Conservation (phyloP, 805 yeast genomes). For the Metschnikowia kofuensis region DNA sequence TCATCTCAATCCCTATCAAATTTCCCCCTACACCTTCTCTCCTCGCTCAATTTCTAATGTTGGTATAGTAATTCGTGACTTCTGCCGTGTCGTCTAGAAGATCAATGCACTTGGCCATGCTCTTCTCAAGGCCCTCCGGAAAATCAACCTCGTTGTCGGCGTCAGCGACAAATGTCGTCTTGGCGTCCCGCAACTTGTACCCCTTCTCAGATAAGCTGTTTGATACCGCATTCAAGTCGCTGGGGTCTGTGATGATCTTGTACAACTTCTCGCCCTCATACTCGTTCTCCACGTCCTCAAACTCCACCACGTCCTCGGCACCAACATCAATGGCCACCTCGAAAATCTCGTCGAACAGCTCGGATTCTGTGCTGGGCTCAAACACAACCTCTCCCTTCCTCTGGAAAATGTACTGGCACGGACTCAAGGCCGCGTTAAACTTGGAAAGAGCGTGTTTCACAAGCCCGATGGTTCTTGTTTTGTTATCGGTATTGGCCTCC, state of each 20-base stretch:
- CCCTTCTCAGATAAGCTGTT: constrained; percentile 49
- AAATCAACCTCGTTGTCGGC: constrained; percentile 57
- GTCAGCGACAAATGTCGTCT: constrained; percentile 64
- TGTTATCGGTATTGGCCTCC: constrained; percentile 87
- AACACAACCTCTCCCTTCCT: constrained; percentile 70
- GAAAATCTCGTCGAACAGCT: constrained; percentile 60
- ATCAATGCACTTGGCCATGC: constrained; percentile 54
- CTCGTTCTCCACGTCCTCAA: constrained; percentile 40
- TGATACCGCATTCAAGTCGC: constrained; percentile 60
- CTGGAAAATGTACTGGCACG: constrained; percentile 75
- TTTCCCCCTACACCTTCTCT: neutral
- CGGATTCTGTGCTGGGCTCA: constrained; percentile 33
- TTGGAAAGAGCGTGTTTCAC: constrained; percentile 75
- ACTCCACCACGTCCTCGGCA: constrained; percentile 72
- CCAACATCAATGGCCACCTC: constrained; percentile 77
- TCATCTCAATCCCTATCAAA: neutral
- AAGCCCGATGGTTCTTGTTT: constrained; percentile 71
- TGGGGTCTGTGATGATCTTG: constrained; percentile 60
- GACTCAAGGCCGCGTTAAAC: constrained; percentile 66
- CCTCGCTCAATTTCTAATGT: constrained; percentile 35
- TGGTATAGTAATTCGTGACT: constrained; percentile 75
- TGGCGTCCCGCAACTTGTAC: constrained; percentile 66
- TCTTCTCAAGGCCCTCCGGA: constrained; percentile 48
- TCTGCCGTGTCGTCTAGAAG: constrained; percentile 79
- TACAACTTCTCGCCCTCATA: constrained; percentile 32